Evolutionary conservation across 2,329 filamentous ascomycete species (phyloP).

Genomic region (Trichoderma koningii): DNA sequence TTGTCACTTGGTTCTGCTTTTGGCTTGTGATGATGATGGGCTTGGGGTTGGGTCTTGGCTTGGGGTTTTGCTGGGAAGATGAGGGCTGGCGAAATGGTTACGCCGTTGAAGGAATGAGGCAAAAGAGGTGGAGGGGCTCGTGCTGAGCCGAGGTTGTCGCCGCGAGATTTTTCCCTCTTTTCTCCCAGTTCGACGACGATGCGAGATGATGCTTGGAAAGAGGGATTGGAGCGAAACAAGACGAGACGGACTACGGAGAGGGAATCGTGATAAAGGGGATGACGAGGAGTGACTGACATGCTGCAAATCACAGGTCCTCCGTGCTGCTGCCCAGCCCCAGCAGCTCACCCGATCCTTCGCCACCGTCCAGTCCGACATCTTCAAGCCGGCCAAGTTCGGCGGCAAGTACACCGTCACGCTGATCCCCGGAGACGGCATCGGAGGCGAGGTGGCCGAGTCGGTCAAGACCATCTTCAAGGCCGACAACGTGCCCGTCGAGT

Average conservation of each 20-base stretch:
- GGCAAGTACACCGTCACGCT: conserved; percentile 99
- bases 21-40: conserved; percentile 4
- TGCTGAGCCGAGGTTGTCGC: conserved; percentile 3
- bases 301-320: conserved; percentile 50
- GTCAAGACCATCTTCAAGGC: conserved; percentile 99
- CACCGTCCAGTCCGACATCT: conserved; percentile 90
- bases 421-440: conserved; percentile 98
- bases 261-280: not conserved
- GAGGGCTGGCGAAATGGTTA: not conserved
- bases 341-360: conserved; percentile 64
- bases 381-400: conserved; percentile 98
- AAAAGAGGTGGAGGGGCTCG: conserved; percentile 12
- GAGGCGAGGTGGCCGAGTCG: conserved; percentile 94
- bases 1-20: conserved; percentile 28
- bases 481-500: conserved; percentile 97
- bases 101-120: not conserved
- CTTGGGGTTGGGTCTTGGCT: not conserved
- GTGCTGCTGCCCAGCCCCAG: conserved; percentile 52
- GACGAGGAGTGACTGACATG: conserved; percentile 32
- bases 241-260: too few species aligned
- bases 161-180: conserved; percentile 4
- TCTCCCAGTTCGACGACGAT: not conserved
- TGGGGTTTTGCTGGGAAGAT: not conserved
- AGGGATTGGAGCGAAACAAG: not conserved
- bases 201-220: not conserved